Conservation (phyloP, 768 basidiomycete genomes). For the Tubosaeta sp. region DNA sequence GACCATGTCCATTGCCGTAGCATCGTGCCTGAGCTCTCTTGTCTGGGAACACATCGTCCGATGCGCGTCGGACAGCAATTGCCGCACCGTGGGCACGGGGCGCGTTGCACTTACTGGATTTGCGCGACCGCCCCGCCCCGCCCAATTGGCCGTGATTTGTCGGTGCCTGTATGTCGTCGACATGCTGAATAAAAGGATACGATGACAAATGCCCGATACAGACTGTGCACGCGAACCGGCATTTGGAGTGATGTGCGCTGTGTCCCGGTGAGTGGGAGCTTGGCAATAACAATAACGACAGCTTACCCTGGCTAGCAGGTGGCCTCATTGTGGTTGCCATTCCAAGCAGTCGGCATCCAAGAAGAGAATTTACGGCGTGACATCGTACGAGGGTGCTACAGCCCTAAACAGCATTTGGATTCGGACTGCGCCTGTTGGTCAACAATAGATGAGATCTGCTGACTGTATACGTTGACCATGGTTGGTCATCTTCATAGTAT, state of each 20-base stretch:
- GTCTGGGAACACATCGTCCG: conserved; percentile 27
- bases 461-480: not conserved
- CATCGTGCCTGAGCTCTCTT: conserved; percentile 29
- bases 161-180: not conserved
- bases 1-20: conserved; percentile 46
- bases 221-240: conserved; percentile 1
- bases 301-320: conserved; percentile 17
- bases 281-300: conserved; percentile 15
- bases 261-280: conserved; percentile 11
- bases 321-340: conserved; percentile 11
- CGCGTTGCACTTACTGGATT: not conserved
- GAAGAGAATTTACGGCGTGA: not conserved
- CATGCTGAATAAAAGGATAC: conserved; percentile 8
- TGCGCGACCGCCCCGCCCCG: not conserved
- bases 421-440: not conserved
- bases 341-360: not conserved
- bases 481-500: not conserved
- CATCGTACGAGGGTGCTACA: conserved; percentile 6
- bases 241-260: not conserved
- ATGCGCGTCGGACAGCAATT: conserved; percentile 28
- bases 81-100: conserved; percentile 5
- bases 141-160: not conserved
- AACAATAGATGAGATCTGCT: not conserved
- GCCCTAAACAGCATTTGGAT: conserved; percentile 7
- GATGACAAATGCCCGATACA: conserved; percentile 1